These are phyloP conservation scores for Solanum pennellii DNA, from an alignment of 257 asterid genomes.

Conservation along the genomic window DNA sequence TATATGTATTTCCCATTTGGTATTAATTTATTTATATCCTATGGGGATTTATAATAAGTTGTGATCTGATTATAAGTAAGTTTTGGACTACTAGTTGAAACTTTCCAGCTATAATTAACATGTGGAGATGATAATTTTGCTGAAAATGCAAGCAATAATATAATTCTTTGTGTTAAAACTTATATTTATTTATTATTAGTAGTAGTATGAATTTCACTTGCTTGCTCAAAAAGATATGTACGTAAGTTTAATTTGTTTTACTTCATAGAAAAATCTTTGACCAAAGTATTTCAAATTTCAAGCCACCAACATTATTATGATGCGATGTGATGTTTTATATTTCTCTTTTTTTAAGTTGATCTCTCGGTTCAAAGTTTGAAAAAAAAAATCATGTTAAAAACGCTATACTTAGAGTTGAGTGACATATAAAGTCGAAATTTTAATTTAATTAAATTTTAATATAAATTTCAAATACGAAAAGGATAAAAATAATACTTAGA, in stretches of 20 bases:
- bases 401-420: not conserved
- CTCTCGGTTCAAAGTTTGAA: accelerated
- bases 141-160: not conserved
- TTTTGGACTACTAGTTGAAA: not conserved
- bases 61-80: not conserved
- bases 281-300: not conserved
- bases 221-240: not conserved
- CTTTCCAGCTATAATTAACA: not conserved
- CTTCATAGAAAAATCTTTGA: not conserved
- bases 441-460: not conserved
- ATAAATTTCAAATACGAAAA: not conserved
- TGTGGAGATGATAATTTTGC: not conserved
- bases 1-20: not conserved
- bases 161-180: not conserved
- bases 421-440: not conserved
- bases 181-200: not conserved
- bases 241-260: not conserved
- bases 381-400: not conserved
- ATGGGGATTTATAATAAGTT: not conserved
- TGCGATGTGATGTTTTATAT: not conserved
- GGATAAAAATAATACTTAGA: not conserved
- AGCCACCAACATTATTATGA: not conserved
- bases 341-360: not conserved
- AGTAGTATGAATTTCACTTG: not conserved
- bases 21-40: not conserved